Conservation (phyloP, 176 grass and related monocot species). For the Oryza longistaminata region DNA sequence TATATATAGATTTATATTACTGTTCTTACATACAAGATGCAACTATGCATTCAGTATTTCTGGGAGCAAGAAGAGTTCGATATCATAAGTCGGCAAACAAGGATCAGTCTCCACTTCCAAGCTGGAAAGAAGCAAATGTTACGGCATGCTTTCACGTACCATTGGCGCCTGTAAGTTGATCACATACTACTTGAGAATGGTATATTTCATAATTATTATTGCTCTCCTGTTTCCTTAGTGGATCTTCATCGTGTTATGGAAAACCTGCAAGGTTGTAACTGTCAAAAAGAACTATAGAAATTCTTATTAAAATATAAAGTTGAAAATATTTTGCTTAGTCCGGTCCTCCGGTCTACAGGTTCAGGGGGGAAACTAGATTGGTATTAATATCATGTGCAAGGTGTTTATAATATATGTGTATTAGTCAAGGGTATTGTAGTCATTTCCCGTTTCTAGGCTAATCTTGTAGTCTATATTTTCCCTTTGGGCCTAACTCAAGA, state of each 20-base stretch:
- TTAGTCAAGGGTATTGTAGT: too few relatives aligned
- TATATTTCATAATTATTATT: conserved; percentile 24
- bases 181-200: conserved; percentile 28
- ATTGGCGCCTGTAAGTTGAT: conserved; percentile 89
- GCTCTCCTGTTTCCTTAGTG: neutral
- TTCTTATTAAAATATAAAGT: neutral
- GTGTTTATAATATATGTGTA: too few relatives aligned
- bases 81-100: conserved; percentile 81
- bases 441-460: too few relatives aligned
- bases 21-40: conserved; percentile 16
- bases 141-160: conserved; percentile 90
- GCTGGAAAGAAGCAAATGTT: conserved; percentile 72
- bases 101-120: conserved; percentile 93
- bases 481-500: too few relatives aligned
- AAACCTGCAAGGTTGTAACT: neutral
- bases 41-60: conserved; percentile 63
- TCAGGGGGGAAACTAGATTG: neutral
- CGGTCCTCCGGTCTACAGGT: neutral
- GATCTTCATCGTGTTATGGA: neutral
- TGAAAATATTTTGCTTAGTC: neutral
- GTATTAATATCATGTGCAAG: neutral
- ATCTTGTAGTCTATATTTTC: too few relatives aligned
- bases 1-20: neutral
- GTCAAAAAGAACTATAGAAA: conserved; percentile 1
- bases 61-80: conserved; percentile 98